phyloP scores from a whole-genome alignment of 106 monocot species.

The Allium fistulosum region DNA sequence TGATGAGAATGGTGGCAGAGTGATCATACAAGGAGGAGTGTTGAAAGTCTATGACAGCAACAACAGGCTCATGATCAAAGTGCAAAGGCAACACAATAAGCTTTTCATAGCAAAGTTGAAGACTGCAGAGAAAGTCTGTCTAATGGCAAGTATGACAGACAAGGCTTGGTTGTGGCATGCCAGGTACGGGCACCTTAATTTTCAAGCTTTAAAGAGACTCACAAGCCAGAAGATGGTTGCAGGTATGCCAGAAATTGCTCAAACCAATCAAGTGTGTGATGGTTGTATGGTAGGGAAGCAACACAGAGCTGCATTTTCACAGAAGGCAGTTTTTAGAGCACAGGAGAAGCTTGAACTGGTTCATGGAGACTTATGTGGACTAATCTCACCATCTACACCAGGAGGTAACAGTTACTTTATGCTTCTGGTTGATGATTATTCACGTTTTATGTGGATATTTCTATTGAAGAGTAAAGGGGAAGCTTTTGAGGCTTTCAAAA shows the following conservation, averaged over 20 bases:
- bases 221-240: not conserved
- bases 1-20: not conserved
- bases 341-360: not conserved
- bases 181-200: not conserved
- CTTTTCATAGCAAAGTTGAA: slow-evolving; percentile 1
- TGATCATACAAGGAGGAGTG: not conserved
- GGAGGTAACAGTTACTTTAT: slow-evolving; percentile 15
- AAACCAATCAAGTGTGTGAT: not conserved
- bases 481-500: slow-evolving; percentile 9
- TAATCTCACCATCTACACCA: slow-evolving; percentile 6
- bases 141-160: not conserved
- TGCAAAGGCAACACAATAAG: not conserved
- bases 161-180: not conserved
- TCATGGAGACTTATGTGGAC: slow-evolving; percentile 17
- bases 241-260: not conserved
- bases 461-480: slow-evolving; percentile 2
- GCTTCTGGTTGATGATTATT: slow-evolving; percentile 15
- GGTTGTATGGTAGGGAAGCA: slow-evolving; percentile 4
- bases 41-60: not conserved
- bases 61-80: not conserved
- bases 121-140: not conserved
- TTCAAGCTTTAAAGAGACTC: not conserved
- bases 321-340: not conserved
- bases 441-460: slow-evolving; percentile 14
- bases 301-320: not conserved